Base-by-base conservation (phyloP, 331 rosid species). In the Quercus tomentella region DNA sequence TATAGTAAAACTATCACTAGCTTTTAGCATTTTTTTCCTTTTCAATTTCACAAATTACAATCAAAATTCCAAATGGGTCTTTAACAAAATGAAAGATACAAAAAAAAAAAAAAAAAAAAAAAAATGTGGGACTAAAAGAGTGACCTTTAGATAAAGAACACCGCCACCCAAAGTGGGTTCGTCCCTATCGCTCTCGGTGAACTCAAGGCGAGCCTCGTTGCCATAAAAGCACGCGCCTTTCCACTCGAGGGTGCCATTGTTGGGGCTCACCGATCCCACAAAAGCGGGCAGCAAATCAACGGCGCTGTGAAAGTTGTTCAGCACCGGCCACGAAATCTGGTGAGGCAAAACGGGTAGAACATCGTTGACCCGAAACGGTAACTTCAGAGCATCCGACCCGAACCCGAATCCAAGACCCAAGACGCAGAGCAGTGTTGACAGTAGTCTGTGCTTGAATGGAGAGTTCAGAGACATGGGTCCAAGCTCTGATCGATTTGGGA, bases 251-350 rank as follows among this genome's bases (percentile, higher is more conserved):
- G 97, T 74, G 16, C 78, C 86, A 72, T 93, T 93, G 14, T 63
- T 16, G 1, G 98, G 94, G 49, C 89, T 82, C 57, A 92, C 94
- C 16, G 98, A 86, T 17, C 94, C 98, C 43, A 93, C 90, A 60
- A 88, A 92, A 31, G 85, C 81, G 17, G 98, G 98, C 77, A 93
- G 79, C 94, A 93, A 90, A 82, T 93, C 98, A 76, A 85, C 97
- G 52, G 98, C 96, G 76, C 89, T 86, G 79, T 93, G 97, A 79
- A 93, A 43, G 67, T 78, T 93, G 80, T 93, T 93, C 41, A 93
- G 92, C 35, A 93, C 92, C 56, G 98, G 97, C 98, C 98, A 93
- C 51, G 98, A 92, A 5, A 93, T 82, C 70, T 85, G 85, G 18
- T 63, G 91, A 0, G 98, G 98, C 20, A 93, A 91, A 80, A 88